Evolutionary conservation across 2,329 filamentous ascomycete species (phyloP).

Genomic region (Hypomyces rosellus): DNA sequence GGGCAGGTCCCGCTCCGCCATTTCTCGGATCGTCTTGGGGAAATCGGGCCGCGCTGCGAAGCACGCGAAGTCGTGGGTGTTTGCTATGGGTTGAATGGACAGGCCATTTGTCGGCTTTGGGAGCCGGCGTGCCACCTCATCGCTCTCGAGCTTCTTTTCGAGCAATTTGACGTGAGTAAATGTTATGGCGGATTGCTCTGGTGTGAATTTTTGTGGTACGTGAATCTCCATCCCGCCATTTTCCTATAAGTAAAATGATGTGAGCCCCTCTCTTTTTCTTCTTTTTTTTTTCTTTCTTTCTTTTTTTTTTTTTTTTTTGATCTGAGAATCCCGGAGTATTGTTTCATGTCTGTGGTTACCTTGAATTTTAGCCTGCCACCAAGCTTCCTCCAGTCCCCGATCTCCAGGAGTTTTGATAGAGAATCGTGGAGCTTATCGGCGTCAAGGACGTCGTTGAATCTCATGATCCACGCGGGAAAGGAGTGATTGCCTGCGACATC

Average conservation of each 20-base stretch:
- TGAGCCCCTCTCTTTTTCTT: no score
- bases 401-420: slow-evolving; percentile 32
- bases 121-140: slow-evolving; percentile 33
- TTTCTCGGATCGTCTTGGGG: slow-evolving; percentile 32
- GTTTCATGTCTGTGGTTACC: no score
- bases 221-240: slow-evolving; percentile 26
- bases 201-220: slow-evolving; percentile 24
- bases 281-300: no score
- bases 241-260: neutral
- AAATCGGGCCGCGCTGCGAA: neutral
- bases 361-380: slow-evolving; percentile 34
- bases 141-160: slow-evolving; percentile 31
- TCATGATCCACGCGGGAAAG: no score
- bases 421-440: slow-evolving; percentile 29
- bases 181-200: slow-evolving; percentile 30
- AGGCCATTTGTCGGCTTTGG: slow-evolving; percentile 21
- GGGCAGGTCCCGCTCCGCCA: slow-evolving; percentile 34
- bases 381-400: slow-evolving; percentile 40
- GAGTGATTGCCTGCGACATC: slow-evolving; percentile 7
- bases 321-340: no score
- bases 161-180: slow-evolving; percentile 31
- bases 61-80: slow-evolving; percentile 15
- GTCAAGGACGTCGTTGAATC: slow-evolving; percentile 42
- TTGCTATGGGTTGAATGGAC: slow-evolving; percentile 13
- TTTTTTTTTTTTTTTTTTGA: no score